Percentiles rank a stretch among this genome's conserved stretches.
Evolutionary conservation across 2,329 filamentous ascomycete genomes (phyloP).

Genomic region (Cytospora piceae): DNA sequence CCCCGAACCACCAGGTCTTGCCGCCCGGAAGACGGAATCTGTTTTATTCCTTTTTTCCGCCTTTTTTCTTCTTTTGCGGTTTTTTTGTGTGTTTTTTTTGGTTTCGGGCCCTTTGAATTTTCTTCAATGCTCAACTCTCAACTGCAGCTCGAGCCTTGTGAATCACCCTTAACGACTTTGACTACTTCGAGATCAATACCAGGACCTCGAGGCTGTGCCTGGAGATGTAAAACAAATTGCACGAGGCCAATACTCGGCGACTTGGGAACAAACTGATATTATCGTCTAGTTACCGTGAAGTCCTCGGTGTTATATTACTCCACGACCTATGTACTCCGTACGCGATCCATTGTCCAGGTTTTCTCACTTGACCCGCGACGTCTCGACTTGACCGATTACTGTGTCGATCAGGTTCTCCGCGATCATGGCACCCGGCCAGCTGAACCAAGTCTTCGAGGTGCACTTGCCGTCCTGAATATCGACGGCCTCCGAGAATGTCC

Average conservation of each 20-base stretch:
- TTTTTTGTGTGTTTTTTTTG: too few relatives aligned
- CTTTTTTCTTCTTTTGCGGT: too few relatives aligned
- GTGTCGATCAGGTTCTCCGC: slow-evolving; percentile 21
- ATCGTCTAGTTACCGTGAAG: neutral
- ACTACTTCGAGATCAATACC: too few relatives aligned
- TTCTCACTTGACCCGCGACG: too few relatives aligned
- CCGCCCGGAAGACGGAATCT: neutral
- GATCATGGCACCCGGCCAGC: slow-evolving; percentile 33
- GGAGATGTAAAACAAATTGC: neutral
- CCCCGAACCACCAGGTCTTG: neutral
- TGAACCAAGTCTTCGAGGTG: slow-evolving; percentile 35
- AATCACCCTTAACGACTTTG: too few relatives aligned
- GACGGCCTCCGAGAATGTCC: slow-evolving; percentile 32
- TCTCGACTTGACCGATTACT: slow-evolving; percentile 7
- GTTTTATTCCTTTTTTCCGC: too few relatives aligned
- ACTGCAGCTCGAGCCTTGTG: too few relatives aligned
- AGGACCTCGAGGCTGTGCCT: neutral
- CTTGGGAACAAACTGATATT: neutral
- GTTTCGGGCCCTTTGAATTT: too few relatives aligned
- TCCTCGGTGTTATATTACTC: neutral
- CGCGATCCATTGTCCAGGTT: too few relatives aligned
- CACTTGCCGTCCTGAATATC: slow-evolving; percentile 27
- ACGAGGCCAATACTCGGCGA: neutral
- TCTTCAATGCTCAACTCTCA: too few relatives aligned
- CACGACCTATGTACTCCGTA: too few relatives aligned